phyloP scores from a whole-genome alignment of 768 basidiomycete genomes.

The Pisolithus tinctorius region DNA sequence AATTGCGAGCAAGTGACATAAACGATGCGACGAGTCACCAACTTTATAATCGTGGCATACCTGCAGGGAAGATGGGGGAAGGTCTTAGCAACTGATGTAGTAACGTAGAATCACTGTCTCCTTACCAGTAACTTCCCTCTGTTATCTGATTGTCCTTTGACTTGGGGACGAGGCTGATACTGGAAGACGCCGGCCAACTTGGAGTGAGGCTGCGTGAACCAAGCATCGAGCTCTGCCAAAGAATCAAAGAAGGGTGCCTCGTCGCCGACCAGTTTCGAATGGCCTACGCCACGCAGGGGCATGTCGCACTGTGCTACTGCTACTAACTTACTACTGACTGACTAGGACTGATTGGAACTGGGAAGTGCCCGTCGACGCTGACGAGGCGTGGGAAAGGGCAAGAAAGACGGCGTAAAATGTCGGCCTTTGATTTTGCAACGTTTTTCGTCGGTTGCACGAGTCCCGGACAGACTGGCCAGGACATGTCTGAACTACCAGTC shows the following conservation, averaged over 20 bases:
- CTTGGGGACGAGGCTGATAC: slow-evolving; percentile 26
- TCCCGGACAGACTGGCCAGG: slow-evolving; percentile 1
- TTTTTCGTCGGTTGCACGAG: slow-evolving; percentile 25
- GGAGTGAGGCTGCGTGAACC: slow-evolving; percentile 33
- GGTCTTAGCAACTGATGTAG: slow-evolving; percentile 14
- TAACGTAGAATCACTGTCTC: slow-evolving; percentile 9
- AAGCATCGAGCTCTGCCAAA: slow-evolving; percentile 52
- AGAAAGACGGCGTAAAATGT: slow-evolving; percentile 2
- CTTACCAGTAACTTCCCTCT: slow-evolving; percentile 57
- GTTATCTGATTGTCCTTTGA: slow-evolving; percentile 13
- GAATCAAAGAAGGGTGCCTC: slow-evolving; percentile 45
- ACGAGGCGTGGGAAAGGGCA: slow-evolving; percentile 25
- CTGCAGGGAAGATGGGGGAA: slow-evolving; percentile 10
- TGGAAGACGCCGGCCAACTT: slow-evolving; percentile 37
- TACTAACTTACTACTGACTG: background rate
- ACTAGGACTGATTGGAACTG: too few relatives aligned
- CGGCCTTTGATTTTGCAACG: slow-evolving; percentile 16
- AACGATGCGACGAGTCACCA: slow-evolving; percentile 6
- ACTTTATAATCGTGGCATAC: slow-evolving; percentile 30
- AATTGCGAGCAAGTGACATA: slow-evolving; percentile 19
- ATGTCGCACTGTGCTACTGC: slow-evolving; percentile 2
- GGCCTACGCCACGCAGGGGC: slow-evolving; percentile 21
- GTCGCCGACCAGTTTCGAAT: slow-evolving; percentile 18
- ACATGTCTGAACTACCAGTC: slow-evolving; percentile 33
- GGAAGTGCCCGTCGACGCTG: background rate